Conservation (phyloP, 1,139 yeast genomes). For the Debaryomyces subglobosus region DNA sequence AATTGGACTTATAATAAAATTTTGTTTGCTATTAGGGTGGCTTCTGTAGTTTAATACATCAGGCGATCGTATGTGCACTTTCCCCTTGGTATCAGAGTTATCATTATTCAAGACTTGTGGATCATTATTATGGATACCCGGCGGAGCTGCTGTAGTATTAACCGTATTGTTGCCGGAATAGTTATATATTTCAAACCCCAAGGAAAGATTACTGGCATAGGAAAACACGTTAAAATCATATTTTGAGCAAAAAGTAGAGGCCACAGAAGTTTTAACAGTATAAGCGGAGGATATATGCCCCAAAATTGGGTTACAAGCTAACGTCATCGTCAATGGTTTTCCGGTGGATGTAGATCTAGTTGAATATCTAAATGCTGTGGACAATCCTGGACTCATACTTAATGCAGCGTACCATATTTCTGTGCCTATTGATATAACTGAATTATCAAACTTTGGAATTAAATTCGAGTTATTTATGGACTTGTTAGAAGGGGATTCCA, state of each 20-base stretch:
- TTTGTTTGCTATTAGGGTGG: background rate
- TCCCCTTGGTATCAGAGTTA: background rate
- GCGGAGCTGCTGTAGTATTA: background rate
- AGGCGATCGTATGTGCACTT: background rate
- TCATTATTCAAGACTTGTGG: background rate
- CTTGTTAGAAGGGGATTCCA: slow-evolving; percentile 25
- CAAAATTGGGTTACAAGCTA: slow-evolving; percentile 85
- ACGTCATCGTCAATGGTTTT: slow-evolving; percentile 84
- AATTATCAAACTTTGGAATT: slow-evolving; percentile 47
- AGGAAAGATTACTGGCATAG: slow-evolving; percentile 80
- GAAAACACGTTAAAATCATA: slow-evolving; percentile 92
- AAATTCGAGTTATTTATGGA: slow-evolving; percentile 19
- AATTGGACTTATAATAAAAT: slow-evolving; percentile 4
- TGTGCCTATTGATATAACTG: slow-evolving; percentile 72
- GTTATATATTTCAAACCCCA: slow-evolving; percentile 85
- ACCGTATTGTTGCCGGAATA: slow-evolving; percentile 24
- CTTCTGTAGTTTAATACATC: background rate
- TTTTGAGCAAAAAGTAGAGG: slow-evolving; percentile 78
- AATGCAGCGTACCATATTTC: slow-evolving; percentile 89
- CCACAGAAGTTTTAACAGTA: slow-evolving; percentile 77
- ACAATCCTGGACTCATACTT: slow-evolving; percentile 82
- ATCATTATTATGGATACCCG: background rate
- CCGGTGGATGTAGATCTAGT: slow-evolving; percentile 87
- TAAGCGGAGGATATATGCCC: slow-evolving; percentile 92
- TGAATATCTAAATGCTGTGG: slow-evolving; percentile 82